Evolutionary conservation across 768 basidiomycete genomes (phyloP).

Genomic region (Boletales sp.): DNA sequence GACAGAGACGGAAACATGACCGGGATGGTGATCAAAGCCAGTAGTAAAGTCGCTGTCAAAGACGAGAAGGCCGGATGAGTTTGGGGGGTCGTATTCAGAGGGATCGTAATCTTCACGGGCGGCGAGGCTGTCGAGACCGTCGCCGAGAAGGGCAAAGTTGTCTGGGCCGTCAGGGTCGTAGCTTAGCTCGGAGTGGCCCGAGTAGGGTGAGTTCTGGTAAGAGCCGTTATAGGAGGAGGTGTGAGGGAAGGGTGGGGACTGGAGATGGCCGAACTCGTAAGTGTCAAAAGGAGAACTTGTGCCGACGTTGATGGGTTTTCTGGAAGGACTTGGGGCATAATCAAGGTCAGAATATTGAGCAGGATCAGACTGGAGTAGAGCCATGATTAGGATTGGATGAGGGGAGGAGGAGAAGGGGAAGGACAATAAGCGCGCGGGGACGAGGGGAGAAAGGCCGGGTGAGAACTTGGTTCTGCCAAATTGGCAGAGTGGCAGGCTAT

Average conservation of each 20-base stretch:
- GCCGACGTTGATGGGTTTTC: conserved; percentile 24
- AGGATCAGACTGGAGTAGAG: conserved; percentile 28
- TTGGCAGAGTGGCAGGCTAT: conserved; percentile 8
- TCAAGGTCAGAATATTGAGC: conserved; percentile 21
- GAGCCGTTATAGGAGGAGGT: conserved; percentile 62
- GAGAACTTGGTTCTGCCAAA: conserved; percentile 22
- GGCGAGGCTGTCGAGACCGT: conserved; percentile 37
- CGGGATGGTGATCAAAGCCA: conserved; percentile 20
- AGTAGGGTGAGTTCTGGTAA: conserved; percentile 70
- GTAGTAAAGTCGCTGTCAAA: conserved; percentile 49
- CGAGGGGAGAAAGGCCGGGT: conserved; percentile 20
- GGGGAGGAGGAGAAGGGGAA: conserved; percentile 1
- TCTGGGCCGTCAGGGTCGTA: conserved; percentile 48
- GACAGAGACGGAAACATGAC: conserved; percentile 38
- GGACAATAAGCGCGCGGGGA: conserved; percentile 19
- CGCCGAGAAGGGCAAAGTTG: conserved; percentile 47
- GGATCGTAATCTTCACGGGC: conserved; percentile 63
- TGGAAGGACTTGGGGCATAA: conserved; percentile 24
- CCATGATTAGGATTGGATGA: conserved; percentile 14
- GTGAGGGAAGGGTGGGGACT: conserved; percentile 42
- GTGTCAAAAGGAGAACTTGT: conserved; percentile 35
- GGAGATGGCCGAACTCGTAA: conserved; percentile 36
- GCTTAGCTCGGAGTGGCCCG: conserved; percentile 62
- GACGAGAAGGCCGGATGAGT: conserved; percentile 50
- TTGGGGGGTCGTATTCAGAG: conserved; percentile 63